phyloP scores from a whole-genome alignment of 495 filamentous ascomycete species.

The Penicillium waksmanii region DNA sequence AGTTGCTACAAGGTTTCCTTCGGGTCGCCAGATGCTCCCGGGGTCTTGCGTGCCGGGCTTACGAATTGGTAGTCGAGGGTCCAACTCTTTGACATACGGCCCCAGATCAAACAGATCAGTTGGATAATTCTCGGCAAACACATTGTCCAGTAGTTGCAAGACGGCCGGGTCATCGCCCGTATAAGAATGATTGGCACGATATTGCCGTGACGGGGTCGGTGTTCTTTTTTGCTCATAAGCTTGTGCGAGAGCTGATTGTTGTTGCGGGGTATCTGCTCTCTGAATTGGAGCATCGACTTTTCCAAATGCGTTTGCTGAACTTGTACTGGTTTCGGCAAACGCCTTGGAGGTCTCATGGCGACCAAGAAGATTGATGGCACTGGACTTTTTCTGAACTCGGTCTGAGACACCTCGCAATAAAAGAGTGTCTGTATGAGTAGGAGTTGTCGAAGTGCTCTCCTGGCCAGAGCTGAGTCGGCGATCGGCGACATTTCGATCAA shows the following conservation, averaged over 20 bases:
- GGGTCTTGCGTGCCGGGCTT: constrained; percentile 55
- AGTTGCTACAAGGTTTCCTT: constrained; percentile 79
- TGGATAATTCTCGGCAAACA: constrained; percentile 90
- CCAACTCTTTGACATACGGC: constrained; percentile 74
- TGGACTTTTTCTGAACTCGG: constrained; percentile 64
- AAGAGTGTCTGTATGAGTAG: constrained; percentile 41
- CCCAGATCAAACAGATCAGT: constrained; percentile 73
- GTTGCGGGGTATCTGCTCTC: constrained; percentile 33
- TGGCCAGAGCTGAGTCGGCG: constrained; percentile 36
- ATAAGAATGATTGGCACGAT: constrained; percentile 69
- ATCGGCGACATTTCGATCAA: constrained; percentile 28
- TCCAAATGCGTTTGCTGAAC: constrained; percentile 81
- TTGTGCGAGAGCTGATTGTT: constrained; percentile 36
- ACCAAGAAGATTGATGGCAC: constrained; percentile 82
- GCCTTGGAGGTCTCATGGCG: constrained; percentile 80
- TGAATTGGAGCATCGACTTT: constrained; percentile 73
- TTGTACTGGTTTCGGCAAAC: constrained; percentile 79
- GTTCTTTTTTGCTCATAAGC: constrained; percentile 34
- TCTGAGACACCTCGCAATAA: constrained; percentile 30
- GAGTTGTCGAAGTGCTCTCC: constrained; percentile 41
- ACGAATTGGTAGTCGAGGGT: constrained; percentile 64
- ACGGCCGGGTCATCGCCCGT: constrained; percentile 87
- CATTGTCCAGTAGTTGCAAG: constrained; percentile 80
- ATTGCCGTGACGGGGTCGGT: constrained; percentile 31
- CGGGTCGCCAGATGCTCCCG: constrained; percentile 75